These are phyloP conservation scores for Candolleomyces eurysporus DNA, from an alignment of 768 basidiomycete species.

Conservation along the genomic window DNA sequence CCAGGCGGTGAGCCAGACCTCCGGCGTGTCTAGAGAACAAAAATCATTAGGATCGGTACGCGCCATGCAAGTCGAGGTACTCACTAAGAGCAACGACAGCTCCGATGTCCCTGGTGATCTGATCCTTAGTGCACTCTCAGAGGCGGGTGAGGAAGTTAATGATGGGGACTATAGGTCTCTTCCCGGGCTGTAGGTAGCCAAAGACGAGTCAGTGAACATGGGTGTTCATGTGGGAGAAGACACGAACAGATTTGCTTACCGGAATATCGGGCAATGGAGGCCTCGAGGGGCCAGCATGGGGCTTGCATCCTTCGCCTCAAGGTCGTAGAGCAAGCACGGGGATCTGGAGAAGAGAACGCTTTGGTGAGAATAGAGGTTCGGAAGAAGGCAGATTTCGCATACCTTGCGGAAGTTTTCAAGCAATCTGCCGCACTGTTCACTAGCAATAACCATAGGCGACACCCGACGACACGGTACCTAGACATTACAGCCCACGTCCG, in stretches of 20 bases:
- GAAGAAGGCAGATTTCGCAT: slow-evolving; percentile 10
- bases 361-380: background rate
- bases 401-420: slow-evolving; percentile 66
- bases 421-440: slow-evolving; percentile 68
- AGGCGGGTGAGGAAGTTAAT: slow-evolving; percentile 44
- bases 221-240: background rate
- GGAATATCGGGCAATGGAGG: slow-evolving; percentile 78
- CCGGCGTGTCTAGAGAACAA: no score
- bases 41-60: no score
- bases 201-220: background rate
- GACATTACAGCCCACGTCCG: background rate
- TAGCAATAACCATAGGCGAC: slow-evolving; percentile 81
- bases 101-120: no score
- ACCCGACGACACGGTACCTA: slow-evolving; percentile 44
- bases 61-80: no score
- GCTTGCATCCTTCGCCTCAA: no score
- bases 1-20: no score
- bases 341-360: no score
- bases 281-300: no score
- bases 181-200: slow-evolving; percentile 52
- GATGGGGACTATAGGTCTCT: slow-evolving; percentile 77
- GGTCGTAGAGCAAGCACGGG: no score
- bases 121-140: no score
- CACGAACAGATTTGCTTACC: slow-evolving; percentile 40
- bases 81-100: no score